Conservation (phyloP, 2,329 filamentous ascomycete species). For the Capronia coronata region DNA sequence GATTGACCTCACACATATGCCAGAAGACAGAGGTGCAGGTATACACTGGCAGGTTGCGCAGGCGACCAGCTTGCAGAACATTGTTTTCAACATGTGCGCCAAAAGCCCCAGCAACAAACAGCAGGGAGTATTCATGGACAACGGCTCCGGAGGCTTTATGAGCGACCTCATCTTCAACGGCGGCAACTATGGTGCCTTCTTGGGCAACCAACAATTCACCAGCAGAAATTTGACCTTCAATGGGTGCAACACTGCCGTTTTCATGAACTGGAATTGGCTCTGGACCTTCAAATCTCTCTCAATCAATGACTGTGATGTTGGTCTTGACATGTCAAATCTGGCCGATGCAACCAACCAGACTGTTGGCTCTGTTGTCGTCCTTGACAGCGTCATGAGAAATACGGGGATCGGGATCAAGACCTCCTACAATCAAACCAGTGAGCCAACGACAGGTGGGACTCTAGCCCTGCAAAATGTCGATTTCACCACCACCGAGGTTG, state of each 20-base stretch:
- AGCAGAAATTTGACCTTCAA: constrained; percentile 77
- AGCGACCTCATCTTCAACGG: constrained; percentile 77
- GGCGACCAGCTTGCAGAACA: constrained; percentile 72
- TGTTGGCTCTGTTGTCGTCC: constrained; percentile 76
- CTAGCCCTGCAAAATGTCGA: constrained; percentile 87
- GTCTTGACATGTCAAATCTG: constrained; percentile 66
- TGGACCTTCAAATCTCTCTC: constrained; percentile 72
- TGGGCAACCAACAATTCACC: constrained; percentile 84
- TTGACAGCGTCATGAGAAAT: constrained; percentile 73
- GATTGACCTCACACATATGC: constrained; percentile 66
- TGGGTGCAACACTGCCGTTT: constrained; percentile 73
- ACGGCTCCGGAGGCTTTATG: constrained; percentile 76
- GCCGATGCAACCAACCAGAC: constrained; percentile 56
- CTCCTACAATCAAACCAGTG: constrained; percentile 57
- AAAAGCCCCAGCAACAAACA: constrained; percentile 62
- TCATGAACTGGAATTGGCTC: constrained; percentile 88
- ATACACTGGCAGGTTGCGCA: constrained; percentile 86
- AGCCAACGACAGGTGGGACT: constrained; percentile 67
- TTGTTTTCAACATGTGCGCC: constrained; percentile 69
- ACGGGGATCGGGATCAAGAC: constrained; percentile 72
- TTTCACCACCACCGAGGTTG: constrained; percentile 62
- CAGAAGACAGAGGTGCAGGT: constrained; percentile 52
- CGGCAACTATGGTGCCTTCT: constrained; percentile 68
- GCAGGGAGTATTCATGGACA: constrained; percentile 77
- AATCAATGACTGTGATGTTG: constrained; percentile 68